phyloP scores from a whole-genome alignment of 129 eudicot species.

The sunflower (Helianthus annuus) region DNA sequence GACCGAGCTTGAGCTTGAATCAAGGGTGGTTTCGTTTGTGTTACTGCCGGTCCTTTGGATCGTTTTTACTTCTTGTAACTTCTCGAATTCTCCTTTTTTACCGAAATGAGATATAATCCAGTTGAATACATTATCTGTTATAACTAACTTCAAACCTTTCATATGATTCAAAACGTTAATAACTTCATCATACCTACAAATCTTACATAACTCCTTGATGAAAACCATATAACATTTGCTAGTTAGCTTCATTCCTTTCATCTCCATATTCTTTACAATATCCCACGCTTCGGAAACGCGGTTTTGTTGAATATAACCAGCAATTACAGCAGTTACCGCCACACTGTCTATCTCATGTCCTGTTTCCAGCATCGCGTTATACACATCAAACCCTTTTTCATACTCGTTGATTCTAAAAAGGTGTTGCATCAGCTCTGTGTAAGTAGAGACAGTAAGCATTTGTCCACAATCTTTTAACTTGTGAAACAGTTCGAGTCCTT shows the following conservation, averaged over 20 bases:
- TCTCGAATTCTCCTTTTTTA: conserved; percentile 47
- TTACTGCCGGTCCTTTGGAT: conserved; percentile 30
- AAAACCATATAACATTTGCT: conserved; percentile 50
- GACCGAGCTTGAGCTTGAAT: background rate
- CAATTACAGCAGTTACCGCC: conserved; percentile 62
- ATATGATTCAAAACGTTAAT: conserved; percentile 55
- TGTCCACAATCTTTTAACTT: conserved; percentile 51
- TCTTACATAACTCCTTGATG: conserved; percentile 71
- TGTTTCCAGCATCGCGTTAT: conserved; percentile 52
- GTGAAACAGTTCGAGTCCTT: conserved; percentile 54
- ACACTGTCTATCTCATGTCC: conserved; percentile 61
- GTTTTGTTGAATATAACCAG: conserved; percentile 64
- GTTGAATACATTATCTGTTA: conserved; percentile 42
- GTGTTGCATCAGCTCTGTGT: conserved; percentile 75
- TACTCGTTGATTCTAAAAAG: conserved; percentile 49
- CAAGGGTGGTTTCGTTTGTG: conserved; percentile 7
- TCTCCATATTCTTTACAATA: conserved; percentile 54
- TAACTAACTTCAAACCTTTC: conserved; percentile 39
- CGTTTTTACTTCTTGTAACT: conserved; percentile 34
- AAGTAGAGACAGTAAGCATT: conserved; percentile 43
- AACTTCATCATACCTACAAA: conserved; percentile 56
- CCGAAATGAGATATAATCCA: conserved; percentile 45
- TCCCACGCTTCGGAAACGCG: conserved; percentile 65
- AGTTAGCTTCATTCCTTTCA: conserved; percentile 58
- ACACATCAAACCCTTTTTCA: conserved; percentile 61